phyloP scores from a whole-genome alignment of 2,329 filamentous ascomycete species.

The Claviceps spartinae region DNA sequence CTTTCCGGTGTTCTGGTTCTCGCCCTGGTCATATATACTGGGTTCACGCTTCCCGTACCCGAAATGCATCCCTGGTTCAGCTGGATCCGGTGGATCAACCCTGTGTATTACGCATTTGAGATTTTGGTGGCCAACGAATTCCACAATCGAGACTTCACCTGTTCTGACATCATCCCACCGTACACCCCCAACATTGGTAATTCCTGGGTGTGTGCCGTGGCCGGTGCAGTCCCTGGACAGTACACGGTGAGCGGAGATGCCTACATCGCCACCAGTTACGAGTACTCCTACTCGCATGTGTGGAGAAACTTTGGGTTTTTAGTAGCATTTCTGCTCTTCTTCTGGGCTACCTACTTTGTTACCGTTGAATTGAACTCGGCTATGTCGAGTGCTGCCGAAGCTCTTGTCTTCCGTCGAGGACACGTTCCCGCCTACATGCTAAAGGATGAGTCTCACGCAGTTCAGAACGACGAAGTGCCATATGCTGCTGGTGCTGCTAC shows the following conservation, averaged over 20 bases:
- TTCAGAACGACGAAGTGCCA: constrained; percentile 17
- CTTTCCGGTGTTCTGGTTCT: constrained; percentile 41
- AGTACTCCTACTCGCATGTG: constrained; percentile 42
- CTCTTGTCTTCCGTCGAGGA: constrained; percentile 51
- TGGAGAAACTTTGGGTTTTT: constrained; percentile 62
- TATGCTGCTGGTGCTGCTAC: no score
- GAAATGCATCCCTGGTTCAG: constrained; percentile 60
- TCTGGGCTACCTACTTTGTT: constrained; percentile 49
- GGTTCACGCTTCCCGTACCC: constrained; percentile 35
- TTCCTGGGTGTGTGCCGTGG: constrained; percentile 38
- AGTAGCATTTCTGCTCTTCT: constrained; percentile 48
- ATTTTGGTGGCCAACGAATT: constrained; percentile 62
- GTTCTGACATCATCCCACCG: constrained; percentile 34
- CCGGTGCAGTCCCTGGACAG: constrained; percentile 41
- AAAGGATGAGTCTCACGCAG: constrained; percentile 15
- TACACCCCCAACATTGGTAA: constrained; percentile 30
- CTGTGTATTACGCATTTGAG: constrained; percentile 63
- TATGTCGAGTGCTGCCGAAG: constrained; percentile 50
- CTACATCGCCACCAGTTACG: constrained; percentile 42
- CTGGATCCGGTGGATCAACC: constrained; percentile 66
- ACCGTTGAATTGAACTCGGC: constrained; percentile 52
- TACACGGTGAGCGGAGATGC: constrained; percentile 44
- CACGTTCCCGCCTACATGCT: constrained; percentile 31
- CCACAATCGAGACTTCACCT: constrained; percentile 41
- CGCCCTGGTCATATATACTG: constrained; percentile 48